Percentiles rank a stretch among this genome's conserved stretches.
These are phyloP conservation scores for Oenanthe sinensis DNA, from an alignment of 129 eudicot genomes.

Conservation along the genomic window DNA sequence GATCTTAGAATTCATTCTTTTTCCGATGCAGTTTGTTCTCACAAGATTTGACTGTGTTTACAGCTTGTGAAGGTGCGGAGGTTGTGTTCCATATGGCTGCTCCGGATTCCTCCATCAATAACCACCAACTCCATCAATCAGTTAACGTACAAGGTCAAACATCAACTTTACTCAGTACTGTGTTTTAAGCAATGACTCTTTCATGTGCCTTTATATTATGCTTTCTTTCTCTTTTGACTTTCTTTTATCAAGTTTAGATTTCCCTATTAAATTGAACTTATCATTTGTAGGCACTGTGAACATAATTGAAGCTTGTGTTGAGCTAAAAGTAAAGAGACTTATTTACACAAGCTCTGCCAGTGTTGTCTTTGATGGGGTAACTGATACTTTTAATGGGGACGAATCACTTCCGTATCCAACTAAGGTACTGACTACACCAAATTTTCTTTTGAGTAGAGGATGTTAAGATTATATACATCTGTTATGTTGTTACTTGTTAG, in stretches of 20 bases:
- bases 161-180: constrained; percentile 6
- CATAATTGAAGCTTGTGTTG: constrained; percentile 79
- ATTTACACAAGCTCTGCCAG: constrained; percentile 90
- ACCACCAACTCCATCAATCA: constrained; percentile 70
- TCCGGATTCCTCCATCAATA: constrained; percentile 79
- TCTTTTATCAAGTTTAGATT: neutral
- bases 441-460: neutral
- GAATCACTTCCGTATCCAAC: constrained; percentile 79
- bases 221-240: neutral
- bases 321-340: constrained; percentile 67
- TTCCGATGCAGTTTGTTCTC: neutral
- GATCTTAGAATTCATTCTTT: neutral
- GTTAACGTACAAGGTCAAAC: constrained; percentile 73
- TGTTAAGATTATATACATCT: neutral
- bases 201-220: neutral
- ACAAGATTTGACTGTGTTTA: constrained; percentile 9
- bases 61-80: constrained; percentile 84
- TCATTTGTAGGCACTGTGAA: constrained; percentile 66
- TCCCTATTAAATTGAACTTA: neutral
- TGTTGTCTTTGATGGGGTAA: constrained; percentile 77
- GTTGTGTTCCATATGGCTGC: constrained; percentile 98
- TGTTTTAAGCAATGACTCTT: neutral
- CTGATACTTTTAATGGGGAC: constrained; percentile 52
- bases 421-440: constrained; percentile 42
- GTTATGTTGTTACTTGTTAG: neutral